A percentile compares a stretch with the other conserved stretches of the same genome.
phyloP scores from a whole-genome alignment of 1,284 basidiomycete genomes.

The Peniophora sp. region DNA sequence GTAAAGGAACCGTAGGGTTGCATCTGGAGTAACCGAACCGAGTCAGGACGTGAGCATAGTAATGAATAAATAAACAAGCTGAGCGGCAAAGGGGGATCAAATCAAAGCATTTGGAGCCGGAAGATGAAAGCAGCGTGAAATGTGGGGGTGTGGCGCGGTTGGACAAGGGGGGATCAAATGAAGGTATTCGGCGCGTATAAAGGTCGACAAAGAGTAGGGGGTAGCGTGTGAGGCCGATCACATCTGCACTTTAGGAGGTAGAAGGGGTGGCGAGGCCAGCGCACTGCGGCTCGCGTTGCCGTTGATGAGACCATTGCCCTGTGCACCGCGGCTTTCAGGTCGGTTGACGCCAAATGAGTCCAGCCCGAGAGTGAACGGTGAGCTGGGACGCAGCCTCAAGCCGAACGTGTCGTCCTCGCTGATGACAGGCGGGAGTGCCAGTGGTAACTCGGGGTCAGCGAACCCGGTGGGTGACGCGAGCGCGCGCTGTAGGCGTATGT shows the following conservation, averaged over 20 bases:
- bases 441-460: not conserved
- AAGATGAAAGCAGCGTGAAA: too few relatives aligned
- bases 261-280: not conserved
- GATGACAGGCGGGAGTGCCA: not conserved
- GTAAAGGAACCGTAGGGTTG: too few relatives aligned
- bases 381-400: conserved; percentile 17
- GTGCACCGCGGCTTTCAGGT: conserved; percentile 1
- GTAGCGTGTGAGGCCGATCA: conserved; percentile 22
- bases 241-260: not conserved
- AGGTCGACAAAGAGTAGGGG: conserved; percentile 16
- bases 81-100: not conserved
- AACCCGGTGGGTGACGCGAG: conserved; percentile 10
- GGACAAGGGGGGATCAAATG: not conserved
- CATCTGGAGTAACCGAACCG: too few relatives aligned
- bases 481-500: conserved; percentile 33
- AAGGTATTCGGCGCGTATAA: not conserved
- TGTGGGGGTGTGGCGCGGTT: not conserved
- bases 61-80: conserved; percentile 1
- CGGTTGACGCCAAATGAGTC: conserved; percentile 2
- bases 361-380: conserved; percentile 16
- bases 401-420: conserved; percentile 14
- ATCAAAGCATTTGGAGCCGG: not conserved
- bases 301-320: conserved; percentile 5
- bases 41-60: conserved; percentile 1
- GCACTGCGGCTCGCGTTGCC: not conserved